Conservation (phyloP, 306 rosid species). For the Chamaecrista fasciculata region DNA sequence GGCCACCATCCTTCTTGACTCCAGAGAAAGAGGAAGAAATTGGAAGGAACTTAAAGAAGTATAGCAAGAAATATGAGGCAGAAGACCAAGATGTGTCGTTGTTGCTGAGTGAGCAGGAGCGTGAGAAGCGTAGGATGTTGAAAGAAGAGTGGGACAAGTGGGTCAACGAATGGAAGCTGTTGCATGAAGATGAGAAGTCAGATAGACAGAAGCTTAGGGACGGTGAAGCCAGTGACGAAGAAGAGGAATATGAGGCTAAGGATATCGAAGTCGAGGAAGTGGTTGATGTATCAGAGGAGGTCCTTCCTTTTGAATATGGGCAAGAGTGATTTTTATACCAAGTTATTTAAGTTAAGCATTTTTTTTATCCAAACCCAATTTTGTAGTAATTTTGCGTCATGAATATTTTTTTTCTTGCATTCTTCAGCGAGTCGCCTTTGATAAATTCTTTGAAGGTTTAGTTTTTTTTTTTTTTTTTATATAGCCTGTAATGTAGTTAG, state of each 20-base stretch:
- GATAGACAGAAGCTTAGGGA: conserved; percentile 63
- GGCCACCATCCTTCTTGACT: conserved; percentile 72
- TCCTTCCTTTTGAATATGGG: conserved; percentile 45
- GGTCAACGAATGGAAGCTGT: conserved; percentile 68
- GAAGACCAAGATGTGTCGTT: conserved; percentile 85
- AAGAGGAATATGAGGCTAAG: conserved; percentile 91
- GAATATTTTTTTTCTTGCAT: background rate
- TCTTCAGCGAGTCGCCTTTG: too few species aligned
- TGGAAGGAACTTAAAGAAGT: conserved; percentile 81
- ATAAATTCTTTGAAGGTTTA: too few species aligned
- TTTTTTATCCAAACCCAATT: conserved; percentile 29
- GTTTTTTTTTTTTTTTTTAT: too few species aligned
- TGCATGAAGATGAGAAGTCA: conserved; percentile 53
- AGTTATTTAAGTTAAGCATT: background rate
- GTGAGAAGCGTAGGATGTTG: conserved; percentile 64
- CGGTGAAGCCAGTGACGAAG: conserved; percentile 92
- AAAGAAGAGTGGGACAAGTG: conserved; percentile 92
- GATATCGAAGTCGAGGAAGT: conserved; percentile 81
- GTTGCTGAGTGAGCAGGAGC: conserved; percentile 83
- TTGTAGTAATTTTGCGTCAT: conserved; percentile 24
- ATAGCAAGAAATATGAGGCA: conserved; percentile 87
- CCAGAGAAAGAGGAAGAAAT: conserved; percentile 92
- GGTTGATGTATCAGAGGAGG: conserved; percentile 52
- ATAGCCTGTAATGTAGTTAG: too few species aligned
- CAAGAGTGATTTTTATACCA: conserved; percentile 29